Percentiles rank a stretch among this genome's conserved stretches.
Conservation (phyloP, 1,284 basidiomycete species). For the Ustilago bromivora region DNA sequence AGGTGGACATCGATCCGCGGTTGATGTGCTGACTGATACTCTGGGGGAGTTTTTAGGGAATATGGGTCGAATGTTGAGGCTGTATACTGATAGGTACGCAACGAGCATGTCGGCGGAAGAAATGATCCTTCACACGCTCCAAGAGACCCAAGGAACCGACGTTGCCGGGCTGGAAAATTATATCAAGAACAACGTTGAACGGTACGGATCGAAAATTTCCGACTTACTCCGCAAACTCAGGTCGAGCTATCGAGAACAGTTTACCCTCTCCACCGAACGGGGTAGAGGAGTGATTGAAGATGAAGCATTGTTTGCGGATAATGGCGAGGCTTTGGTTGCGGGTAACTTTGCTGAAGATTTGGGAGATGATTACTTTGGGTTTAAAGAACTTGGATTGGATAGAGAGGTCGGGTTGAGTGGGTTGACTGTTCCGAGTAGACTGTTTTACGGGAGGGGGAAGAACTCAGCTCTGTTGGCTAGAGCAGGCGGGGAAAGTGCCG, state of each 20-base stretch:
- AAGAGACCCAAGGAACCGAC: slow-evolving; percentile 83
- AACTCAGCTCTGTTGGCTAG: neutral
- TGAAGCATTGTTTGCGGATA: slow-evolving; percentile 85
- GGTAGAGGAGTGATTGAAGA: slow-evolving; percentile 71
- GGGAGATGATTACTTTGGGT: slow-evolving; percentile 92
- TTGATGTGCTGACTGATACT: slow-evolving; percentile 85
- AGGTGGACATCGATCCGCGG: slow-evolving; percentile 71
- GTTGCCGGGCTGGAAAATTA: slow-evolving; percentile 85
- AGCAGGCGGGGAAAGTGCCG: neutral
- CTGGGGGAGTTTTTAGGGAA: slow-evolving; percentile 85
- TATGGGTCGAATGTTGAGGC: slow-evolving; percentile 85
- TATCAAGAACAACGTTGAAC: slow-evolving; percentile 87
- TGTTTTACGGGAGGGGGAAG: slow-evolving; percentile 78
- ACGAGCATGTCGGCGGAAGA: slow-evolving; percentile 86
- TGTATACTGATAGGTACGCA: slow-evolving; percentile 83
- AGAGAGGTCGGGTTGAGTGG: slow-evolving; percentile 84
- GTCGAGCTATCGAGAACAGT: slow-evolving; percentile 80
- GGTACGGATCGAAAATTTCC: slow-evolving; percentile 80
- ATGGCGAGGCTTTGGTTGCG: slow-evolving; percentile 79
- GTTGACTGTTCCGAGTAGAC: slow-evolving; percentile 81
- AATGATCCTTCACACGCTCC: slow-evolving; percentile 88
- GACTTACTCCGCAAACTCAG: slow-evolving; percentile 88
- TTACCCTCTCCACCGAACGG: slow-evolving; percentile 73
- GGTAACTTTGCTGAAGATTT: slow-evolving; percentile 88
- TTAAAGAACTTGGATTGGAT: slow-evolving; percentile 88